Base-by-base conservation (phyloP, 371 early-diverging fungal species). In the Rhizopus microsporus region DNA sequence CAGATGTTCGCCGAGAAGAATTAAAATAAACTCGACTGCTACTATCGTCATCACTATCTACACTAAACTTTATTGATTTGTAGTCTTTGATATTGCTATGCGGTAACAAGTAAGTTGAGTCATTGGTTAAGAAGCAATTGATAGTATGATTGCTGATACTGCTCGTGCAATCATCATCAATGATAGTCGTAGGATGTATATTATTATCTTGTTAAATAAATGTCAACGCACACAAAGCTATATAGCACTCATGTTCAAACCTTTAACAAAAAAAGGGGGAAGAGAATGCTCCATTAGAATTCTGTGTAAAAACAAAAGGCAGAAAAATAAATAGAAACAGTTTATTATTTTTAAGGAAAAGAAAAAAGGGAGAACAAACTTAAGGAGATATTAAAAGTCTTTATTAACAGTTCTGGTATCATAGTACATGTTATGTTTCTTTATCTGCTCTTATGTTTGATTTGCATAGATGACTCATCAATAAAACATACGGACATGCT, bases 131-230 rank as follows among this genome's bases (percentile, higher is more conserved):
- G 23, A 23, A 10, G 10, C 23, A 32, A 50, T 33, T 15, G 57
- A 49, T 43, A 23, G 23, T 23, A 23, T 57, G 43, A 17, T 57
- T 32, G 37, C 57, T 57, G 39, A 57, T 10, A 33, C 50, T 57
- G 23, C 57, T 57, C 23, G 23, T 23, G 43, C 57, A 57, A n/a
- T 57, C 57, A 42, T 57, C 57, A 16, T 57, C 57, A 17, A 57
- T 34, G 12, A 57, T 50, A 33, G 42, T 50, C 34, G 50, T 46
- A 50, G 57, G 50, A 3, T 39, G 34, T 31, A 17, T 42, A 30
- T 31, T 39, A 15, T 56, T 49, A 39, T 56, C 57, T 56, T 32
- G 8, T 39, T 6, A 29, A 37, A 49, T 13, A 15, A 29, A 23
- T 23, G 23, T 23, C 23, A 23, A 23, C 10, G 37, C 47, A 23